Evolutionary conservation across 768 basidiomycete species (phyloP), one percentile per base, ranked within the genome.

Genomic region (Auricularia auricula-judae): DNA sequence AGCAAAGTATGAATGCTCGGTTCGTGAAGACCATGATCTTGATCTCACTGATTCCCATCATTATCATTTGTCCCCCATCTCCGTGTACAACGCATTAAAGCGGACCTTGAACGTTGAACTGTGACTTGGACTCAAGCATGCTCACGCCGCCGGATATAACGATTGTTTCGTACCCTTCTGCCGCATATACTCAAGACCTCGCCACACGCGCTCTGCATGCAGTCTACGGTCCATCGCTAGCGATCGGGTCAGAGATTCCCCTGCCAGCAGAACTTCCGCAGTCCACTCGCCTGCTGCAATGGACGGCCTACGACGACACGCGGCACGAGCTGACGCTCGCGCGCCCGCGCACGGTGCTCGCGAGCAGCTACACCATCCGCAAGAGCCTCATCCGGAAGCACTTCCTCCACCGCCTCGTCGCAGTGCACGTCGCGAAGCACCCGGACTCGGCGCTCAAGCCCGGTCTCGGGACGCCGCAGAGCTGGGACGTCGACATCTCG

Each of bases 311-410:
- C 78, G 94, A 98, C 71, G 81, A 80, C 53, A 83, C 96, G 64
- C 85, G 90, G 67, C 93, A 95, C 66, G 83, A 85, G 68, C 80
- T 87, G 35, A 87, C 87, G 10, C 81, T 84, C 67, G 69, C 76
- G 7, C 71, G 81, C 54, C 81, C 81, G 11, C 69, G 77, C 29
- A 70, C 71, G 21, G 81, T 86, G 43, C 80, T 94, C 39, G 82
- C 91, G 0, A 95, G 91, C 8, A 87, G 87, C 42, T 95, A 94
- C 72, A 87, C 85, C 14, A 93, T 95, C 71, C 84, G 95, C 66
- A 97, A 98, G 74, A 87, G 89, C 42, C 80, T 99, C 63, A 98
- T 98, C 67, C 84, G 97, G 63, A 98, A 98, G 74, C 93, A 97
- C 71, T 94, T 88, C 72, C 80, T 99, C 2, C 87, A 93, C 3